Percentiles rank a stretch among this genome's conserved stretches.
Evolutionary conservation across 2,329 filamentous ascomycete genomes (phyloP).

Genomic region (Neonectria coccinea): DNA sequence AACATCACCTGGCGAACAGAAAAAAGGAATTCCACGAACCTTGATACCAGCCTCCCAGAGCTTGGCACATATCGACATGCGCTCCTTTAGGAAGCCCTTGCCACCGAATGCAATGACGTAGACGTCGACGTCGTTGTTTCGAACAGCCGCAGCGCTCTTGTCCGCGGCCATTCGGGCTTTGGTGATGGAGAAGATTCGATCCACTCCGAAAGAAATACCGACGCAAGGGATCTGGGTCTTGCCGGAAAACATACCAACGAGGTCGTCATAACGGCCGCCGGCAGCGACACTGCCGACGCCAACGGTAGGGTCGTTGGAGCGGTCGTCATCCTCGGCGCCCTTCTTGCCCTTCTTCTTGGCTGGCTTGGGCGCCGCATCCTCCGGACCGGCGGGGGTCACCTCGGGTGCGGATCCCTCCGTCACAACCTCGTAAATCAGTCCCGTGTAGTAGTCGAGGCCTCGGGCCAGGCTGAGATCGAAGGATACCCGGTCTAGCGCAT

Average conservation of each 20-base stretch:
- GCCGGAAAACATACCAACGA: slow-evolving; percentile 93
- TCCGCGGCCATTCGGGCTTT: slow-evolving; percentile 77
- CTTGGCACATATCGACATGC: slow-evolving; percentile 80
- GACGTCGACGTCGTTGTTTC: slow-evolving; percentile 82
- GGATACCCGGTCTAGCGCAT: slow-evolving; percentile 78
- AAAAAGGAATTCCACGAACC: slow-evolving; percentile 54
- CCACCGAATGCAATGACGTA: slow-evolving; percentile 96
- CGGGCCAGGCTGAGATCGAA: slow-evolving; percentile 92
- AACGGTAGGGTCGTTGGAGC: slow-evolving; percentile 81
- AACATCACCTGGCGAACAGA: neutral
- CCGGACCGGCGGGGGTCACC: slow-evolving; percentile 52
- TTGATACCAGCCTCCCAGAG: slow-evolving; percentile 92
- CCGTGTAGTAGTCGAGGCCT: slow-evolving; percentile 93
- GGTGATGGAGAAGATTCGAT: slow-evolving; percentile 93
- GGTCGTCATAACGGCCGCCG: slow-evolving; percentile 90
- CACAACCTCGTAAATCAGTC: slow-evolving; percentile 89
- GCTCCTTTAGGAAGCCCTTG: slow-evolving; percentile 85
- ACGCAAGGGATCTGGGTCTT: slow-evolving; percentile 79
- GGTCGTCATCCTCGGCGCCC: slow-evolving; percentile 69
- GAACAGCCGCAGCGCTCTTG: slow-evolving; percentile 60
- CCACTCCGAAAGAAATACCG: slow-evolving; percentile 88
- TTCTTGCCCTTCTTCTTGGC: slow-evolving; percentile 65
- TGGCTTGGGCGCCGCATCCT: slow-evolving; percentile 51
- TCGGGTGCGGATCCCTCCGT: slow-evolving; percentile 79
- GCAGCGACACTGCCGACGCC: slow-evolving; percentile 91